phyloP scores from a whole-genome alignment of 2,329 filamentous ascomycete species.

The Fusarium chaquense region DNA sequence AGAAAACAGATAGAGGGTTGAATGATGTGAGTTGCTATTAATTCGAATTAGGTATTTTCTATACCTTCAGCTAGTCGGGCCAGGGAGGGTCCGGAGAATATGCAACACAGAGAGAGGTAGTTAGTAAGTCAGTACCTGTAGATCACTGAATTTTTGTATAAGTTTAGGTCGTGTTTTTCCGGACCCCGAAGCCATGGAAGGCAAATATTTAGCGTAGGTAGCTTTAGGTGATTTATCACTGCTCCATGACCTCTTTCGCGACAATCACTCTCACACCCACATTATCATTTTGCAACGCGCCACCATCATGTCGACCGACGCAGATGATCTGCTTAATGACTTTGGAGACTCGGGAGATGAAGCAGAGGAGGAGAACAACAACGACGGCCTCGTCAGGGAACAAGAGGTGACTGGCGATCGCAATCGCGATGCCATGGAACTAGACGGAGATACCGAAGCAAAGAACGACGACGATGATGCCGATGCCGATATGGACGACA shows the following conservation, averaged over 20 bases:
- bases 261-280: constrained; percentile 24
- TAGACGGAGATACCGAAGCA: constrained; percentile 51
- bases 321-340: constrained; percentile 91
- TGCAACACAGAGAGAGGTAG: not conserved
- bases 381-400: constrained; percentile 61
- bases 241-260: constrained; percentile 26
- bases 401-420: constrained; percentile 54
- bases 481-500: constrained; percentile 58
- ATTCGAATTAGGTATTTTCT: not conserved
- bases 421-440: constrained; percentile 67
- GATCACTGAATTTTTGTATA: not conserved
- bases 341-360: constrained; percentile 76
- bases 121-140: not conserved
- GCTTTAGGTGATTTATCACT: constrained; percentile 6
- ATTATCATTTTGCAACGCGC: constrained; percentile 17
- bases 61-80: not conserved
- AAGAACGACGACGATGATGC: constrained; percentile 68
- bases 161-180: not conserved
- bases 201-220: constrained; percentile 41
- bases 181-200: not conserved
- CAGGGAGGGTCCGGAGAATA: not conserved
- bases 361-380: constrained; percentile 68
- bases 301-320: constrained; percentile 83
- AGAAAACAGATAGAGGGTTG: too few relatives aligned
- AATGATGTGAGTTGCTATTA: too few relatives aligned